Percentiles rank a stretch among this genome's conserved stretches.
These are phyloP conservation scores for Colletotrichum sidae DNA, from an alignment of 2,329 filamentous ascomycete species.

Conservation along the genomic window DNA sequence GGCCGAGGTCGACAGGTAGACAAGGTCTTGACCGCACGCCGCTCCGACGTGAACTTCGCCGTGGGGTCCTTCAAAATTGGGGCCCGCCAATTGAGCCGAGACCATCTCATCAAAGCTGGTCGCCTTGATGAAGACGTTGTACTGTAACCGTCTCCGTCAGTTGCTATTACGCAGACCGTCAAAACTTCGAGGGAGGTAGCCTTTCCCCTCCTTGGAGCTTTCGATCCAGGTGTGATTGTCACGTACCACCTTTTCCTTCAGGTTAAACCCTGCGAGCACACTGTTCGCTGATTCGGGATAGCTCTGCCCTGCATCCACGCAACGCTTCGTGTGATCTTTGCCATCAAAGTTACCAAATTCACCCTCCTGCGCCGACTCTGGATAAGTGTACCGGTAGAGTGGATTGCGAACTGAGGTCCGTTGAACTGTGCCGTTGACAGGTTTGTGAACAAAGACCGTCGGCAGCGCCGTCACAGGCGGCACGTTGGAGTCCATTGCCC, in stretches of 20 bases:
- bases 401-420: conserved; percentile 60
- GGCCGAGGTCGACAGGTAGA: conserved; percentile 52
- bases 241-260: conserved; percentile 57
- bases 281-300: conserved; percentile 55
- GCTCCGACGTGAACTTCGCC: conserved; percentile 55
- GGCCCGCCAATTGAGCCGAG: conserved; percentile 49
- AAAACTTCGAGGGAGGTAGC: not conserved
- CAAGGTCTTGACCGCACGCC: conserved; percentile 50
- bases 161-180: not conserved
- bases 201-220: not conserved
- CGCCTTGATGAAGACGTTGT: conserved; percentile 54
- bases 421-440: conserved; percentile 46
- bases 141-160: conserved; percentile 45
- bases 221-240: not conserved
- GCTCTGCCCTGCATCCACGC: conserved; percentile 39
- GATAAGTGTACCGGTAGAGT: conserved; percentile 63
- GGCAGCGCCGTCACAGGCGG: conserved; percentile 52
- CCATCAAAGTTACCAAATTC: conserved; percentile 49
- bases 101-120: conserved; percentile 54
- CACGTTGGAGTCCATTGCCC: conserved; percentile 56
- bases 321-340: conserved; percentile 26
- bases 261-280: conserved; percentile 45
- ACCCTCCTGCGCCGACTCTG: conserved; percentile 50
- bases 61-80: conserved; percentile 59
- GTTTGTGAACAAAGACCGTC: conserved; percentile 54